Conservation (phyloP, 176 grass and related monocot species). For the Aegilops sharonensis region DNA sequence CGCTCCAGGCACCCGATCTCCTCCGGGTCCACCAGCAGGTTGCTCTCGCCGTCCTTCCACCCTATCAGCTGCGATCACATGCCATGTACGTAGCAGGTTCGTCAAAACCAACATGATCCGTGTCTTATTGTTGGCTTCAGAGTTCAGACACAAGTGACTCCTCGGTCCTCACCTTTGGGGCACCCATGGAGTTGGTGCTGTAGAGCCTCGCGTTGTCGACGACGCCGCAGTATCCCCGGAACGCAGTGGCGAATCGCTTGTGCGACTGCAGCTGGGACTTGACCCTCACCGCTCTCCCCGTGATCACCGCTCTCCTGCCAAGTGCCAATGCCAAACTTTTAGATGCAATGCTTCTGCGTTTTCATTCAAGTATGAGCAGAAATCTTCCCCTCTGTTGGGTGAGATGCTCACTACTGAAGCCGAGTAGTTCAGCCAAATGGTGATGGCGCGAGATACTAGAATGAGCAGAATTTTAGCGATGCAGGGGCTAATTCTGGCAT, state of each 20-base stretch:
- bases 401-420: not conserved
- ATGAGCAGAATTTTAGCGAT: not conserved
- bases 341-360: not conserved
- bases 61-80: slow-evolving; percentile 71
- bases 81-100: no score
- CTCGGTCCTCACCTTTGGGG: slow-evolving; percentile 52
- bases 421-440: not conserved
- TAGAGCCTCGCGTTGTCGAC: slow-evolving; percentile 81
- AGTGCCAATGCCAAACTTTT: slow-evolving; percentile 38
- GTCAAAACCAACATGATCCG: no score
- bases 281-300: slow-evolving; percentile 85
- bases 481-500: not conserved
- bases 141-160: no score
- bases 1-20: slow-evolving; percentile 67
- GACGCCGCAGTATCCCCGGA: slow-evolving; percentile 66
- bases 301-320: slow-evolving; percentile 87
- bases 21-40: slow-evolving; percentile 57
- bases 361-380: not conserved
- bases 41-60: slow-evolving; percentile 68
- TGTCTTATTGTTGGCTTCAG: no score
- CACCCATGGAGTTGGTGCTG: slow-evolving; percentile 62
- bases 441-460: not conserved
- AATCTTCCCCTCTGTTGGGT: not conserved
- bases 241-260: slow-evolving; percentile 71
- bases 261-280: slow-evolving; percentile 87